Evolutionary conservation across 2,329 filamentous ascomycete genomes (phyloP), one percentile per base, ranked within the genome.

Genomic region (Scedosporium boydii): DNA sequence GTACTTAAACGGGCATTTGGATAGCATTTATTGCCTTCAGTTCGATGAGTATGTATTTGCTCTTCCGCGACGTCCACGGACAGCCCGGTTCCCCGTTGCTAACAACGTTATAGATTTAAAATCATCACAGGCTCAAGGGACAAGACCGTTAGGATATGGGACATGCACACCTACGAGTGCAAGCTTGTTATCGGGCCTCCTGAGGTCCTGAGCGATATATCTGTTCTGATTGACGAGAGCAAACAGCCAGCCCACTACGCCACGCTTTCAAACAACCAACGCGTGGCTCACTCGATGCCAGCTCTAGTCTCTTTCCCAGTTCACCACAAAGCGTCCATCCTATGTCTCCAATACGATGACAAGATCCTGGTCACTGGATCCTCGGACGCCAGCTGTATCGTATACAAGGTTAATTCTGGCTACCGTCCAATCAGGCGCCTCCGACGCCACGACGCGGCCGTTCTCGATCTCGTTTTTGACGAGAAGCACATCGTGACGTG

Each of bases 11-110:
- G 95, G 95, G 2, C 95, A 99, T 73, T 87, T 87, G 27, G 95
- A 99, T 73, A 97, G 92, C 67, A 96, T 99, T 63, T 99, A 99
- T 77, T 99, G 95, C 74, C 85, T 96, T 63, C 95, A 99, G 72
- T 99, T 98, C 72, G 95, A 99, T 73, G 93, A 98, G 88, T 92
- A 82, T 69, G 87, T 79, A 3, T 34, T 23, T 23, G 23, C 34
- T 29, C 18, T 26, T 44, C 16, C 58, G 18, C 5, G 27, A 48
- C 26, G 14, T 21, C 5, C 3, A n/a, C 46, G 34, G 21, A 18
- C 12, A 38, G 7, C 1, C 18, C 2, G 34, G 3, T 18, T 29
- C 58, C n/a, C 61, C 26, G 59, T 61, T 65, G 76, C 81, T 72
- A 80, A 69, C 42, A 18, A 14, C n/a, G 12, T 21, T 60, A 26